phyloP scores from a whole-genome alignment of 2,329 filamentous ascomycete species.

The Fusarium agapanthi region DNA sequence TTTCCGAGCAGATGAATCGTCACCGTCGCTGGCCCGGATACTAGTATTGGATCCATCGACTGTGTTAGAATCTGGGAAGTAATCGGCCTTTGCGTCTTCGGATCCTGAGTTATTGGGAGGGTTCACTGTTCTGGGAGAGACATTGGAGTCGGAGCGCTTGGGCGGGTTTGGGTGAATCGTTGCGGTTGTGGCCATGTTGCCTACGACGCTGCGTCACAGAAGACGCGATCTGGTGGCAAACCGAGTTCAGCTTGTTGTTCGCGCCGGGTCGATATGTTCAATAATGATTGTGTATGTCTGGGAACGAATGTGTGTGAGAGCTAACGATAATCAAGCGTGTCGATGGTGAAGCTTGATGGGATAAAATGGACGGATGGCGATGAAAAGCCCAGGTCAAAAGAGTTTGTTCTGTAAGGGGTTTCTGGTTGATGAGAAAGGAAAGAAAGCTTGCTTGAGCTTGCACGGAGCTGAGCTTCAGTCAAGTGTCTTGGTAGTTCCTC shows the following conservation, averaged over 20 bases:
- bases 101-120: conserved; percentile 30
- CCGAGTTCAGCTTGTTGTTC: neutral
- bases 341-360: conserved; percentile 6
- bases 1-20: conserved; percentile 45
- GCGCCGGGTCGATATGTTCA: neutral
- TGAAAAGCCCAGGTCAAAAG: neutral
- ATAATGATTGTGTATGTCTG: neutral
- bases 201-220: neutral
- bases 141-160: conserved; percentile 52
- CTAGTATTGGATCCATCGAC: conserved; percentile 39
- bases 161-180: conserved; percentile 35
- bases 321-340: conserved; percentile 1
- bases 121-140: conserved; percentile 52
- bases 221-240: neutral
- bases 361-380: neutral
- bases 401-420: neutral
- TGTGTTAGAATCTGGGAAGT: conserved; percentile 41
- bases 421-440: conserved; percentile 6
- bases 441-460: conserved; percentile 11
- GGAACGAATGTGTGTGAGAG: conserved; percentile 10
- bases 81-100: conserved; percentile 26
- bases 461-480: conserved; percentile 16
- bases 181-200: conserved; percentile 37
- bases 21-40: conserved; percentile 40
- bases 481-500: conserved; percentile 8